These are phyloP conservation scores for Elongisporangium anandrum DNA, from an alignment of 352 stramenopile species.

Conservation along the genomic window DNA sequence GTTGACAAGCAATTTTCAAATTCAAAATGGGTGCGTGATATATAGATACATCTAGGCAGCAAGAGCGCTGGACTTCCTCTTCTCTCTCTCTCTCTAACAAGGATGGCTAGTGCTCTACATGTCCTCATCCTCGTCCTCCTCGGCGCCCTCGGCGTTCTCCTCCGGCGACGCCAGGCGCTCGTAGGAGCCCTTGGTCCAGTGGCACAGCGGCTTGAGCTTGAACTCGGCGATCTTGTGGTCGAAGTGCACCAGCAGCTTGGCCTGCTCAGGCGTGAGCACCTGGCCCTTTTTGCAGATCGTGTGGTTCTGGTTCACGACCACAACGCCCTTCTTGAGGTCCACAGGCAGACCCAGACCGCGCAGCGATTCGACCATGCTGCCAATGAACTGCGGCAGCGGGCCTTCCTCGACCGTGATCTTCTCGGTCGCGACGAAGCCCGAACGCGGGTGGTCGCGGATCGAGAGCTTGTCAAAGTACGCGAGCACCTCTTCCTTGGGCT, in stretches of 20 bases:
- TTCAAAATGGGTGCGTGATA: constrained; percentile 7
- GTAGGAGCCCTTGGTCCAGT: constrained; percentile 77
- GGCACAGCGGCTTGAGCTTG: constrained; percentile 72
- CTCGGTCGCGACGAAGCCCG: constrained; percentile 89
- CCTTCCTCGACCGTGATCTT: constrained; percentile 87
- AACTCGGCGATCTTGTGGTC: constrained; percentile 87
- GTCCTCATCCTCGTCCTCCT: constrained; percentile 45
- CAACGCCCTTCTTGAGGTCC: constrained; percentile 94
- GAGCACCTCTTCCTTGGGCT: constrained; percentile 80
- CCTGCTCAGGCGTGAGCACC: constrained; percentile 93
- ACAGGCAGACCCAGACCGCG: constrained; percentile 94
- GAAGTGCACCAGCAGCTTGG: constrained; percentile 93
- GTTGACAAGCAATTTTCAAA: constrained; percentile 2
- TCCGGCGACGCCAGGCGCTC: constrained; percentile 53
- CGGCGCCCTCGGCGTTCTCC: constrained; percentile 21
- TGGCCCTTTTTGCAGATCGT: constrained; percentile 94
- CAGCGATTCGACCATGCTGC: constrained; percentile 96
- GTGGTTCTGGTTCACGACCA: constrained; percentile 91
- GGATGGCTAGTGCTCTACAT: constrained; percentile 16
- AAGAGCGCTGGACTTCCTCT: neutral
- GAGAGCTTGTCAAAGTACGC: constrained; percentile 91
- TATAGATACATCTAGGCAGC: constrained; percentile 28
- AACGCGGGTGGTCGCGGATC: constrained; percentile 92
- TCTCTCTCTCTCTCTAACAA: neutral
- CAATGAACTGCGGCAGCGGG: constrained; percentile 91